Percentiles rank a stretch among this genome's conserved stretches.
phyloP scores from a whole-genome alignment of 768 basidiomycete species.

The Russula abietina region DNA sequence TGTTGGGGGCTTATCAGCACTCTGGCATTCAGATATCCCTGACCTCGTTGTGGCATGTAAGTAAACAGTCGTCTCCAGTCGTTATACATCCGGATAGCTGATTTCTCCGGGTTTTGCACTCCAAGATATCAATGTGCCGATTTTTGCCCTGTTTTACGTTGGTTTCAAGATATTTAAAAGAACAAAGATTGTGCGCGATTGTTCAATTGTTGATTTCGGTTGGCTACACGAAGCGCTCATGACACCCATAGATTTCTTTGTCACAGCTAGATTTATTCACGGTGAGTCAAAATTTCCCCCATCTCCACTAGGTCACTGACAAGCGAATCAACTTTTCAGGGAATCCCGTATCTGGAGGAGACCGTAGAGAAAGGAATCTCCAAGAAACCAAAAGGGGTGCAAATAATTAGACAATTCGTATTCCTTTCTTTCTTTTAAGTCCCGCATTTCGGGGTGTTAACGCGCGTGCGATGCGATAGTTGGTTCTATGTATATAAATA shows the following conservation, averaged over 20 bases:
- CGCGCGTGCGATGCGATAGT: too few species aligned
- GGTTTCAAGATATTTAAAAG: slow-evolving; percentile 21
- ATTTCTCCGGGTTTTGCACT: neutral
- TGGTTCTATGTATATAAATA: too few species aligned
- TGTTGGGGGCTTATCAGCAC: slow-evolving; percentile 20
- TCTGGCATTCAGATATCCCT: slow-evolving; percentile 21
- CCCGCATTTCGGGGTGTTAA: too few species aligned
- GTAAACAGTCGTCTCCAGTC: neutral
- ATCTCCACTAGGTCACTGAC: neutral
- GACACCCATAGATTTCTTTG: neutral
- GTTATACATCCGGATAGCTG: neutral
- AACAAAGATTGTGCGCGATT: slow-evolving; percentile 21
- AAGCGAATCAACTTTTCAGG: slow-evolving; percentile 1
- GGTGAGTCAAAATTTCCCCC: neutral
- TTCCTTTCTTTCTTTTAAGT: too few species aligned
- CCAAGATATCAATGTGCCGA: slow-evolving; percentile 21
- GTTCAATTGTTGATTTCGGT: neutral
- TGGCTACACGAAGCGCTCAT: neutral
- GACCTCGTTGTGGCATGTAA: slow-evolving; percentile 24
- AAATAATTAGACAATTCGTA: slow-evolving; percentile 12
- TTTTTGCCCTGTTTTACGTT: slow-evolving; percentile 18
- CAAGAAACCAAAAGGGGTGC: slow-evolving; percentile 1
- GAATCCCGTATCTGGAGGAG: slow-evolving; percentile 19
- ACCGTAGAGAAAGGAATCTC: slow-evolving; percentile 19
- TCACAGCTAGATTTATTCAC: slow-evolving; percentile 21